Conservation (phyloP, 768 basidiomycete genomes). For the Calvatia gigantea region DNA sequence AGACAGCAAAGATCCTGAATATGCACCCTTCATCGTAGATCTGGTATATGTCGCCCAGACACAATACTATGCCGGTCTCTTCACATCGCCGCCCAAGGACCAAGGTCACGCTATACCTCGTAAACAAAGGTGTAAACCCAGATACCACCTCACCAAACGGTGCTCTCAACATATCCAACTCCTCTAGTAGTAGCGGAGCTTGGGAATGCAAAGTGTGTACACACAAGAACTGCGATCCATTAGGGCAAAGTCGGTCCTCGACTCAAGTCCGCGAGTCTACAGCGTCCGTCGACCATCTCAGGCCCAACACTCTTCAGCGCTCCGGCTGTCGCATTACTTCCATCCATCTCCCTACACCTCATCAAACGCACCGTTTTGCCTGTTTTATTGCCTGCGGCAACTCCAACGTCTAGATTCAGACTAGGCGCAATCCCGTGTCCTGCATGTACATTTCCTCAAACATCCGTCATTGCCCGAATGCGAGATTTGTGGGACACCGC, state of each 20-base stretch:
- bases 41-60: slow-evolving; percentile 55
- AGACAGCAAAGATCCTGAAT: slow-evolving; percentile 43
- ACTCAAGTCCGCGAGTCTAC: slow-evolving; percentile 75
- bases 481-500: slow-evolving; percentile 80
- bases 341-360: slow-evolving; percentile 23
- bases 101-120: slow-evolving; percentile 58
- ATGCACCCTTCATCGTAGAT: slow-evolving; percentile 60
- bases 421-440: slow-evolving; percentile 68
- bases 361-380: too few species aligned
- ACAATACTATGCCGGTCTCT: slow-evolving; percentile 86
- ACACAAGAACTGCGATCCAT: slow-evolving; percentile 60
- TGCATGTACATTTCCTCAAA: slow-evolving; percentile 91
- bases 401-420: slow-evolving; percentile 19
- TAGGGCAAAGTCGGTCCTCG: slow-evolving; percentile 66
- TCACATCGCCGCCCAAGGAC: slow-evolving; percentile 86
- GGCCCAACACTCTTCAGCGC: slow-evolving; percentile 21
- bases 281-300: slow-evolving; percentile 62
- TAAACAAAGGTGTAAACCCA: not conserved
- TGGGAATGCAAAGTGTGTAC: slow-evolving; percentile 91
- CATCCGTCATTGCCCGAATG: slow-evolving; percentile 68
- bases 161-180: slow-evolving; percentile 25
- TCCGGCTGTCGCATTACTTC: slow-evolving; percentile 25
- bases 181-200: slow-evolving; percentile 33
- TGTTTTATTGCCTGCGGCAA: too few species aligned
- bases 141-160: not conserved